Base-by-base conservation (phyloP, 2,329 filamentous ascomycete species). In the Xylaria polymorpha region DNA sequence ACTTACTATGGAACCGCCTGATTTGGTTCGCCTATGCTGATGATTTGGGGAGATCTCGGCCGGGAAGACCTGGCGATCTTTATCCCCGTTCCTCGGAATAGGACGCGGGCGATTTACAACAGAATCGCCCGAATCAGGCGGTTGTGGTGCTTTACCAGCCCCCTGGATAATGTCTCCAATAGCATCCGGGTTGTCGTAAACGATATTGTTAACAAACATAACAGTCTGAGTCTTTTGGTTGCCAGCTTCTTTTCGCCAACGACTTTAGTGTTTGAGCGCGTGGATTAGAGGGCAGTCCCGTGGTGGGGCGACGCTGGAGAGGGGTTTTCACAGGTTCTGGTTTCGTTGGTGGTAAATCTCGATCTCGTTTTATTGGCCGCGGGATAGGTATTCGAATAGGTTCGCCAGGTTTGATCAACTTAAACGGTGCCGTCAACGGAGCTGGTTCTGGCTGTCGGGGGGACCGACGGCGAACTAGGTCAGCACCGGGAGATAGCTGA, bases 91-190 rank as follows among this genome's bases (percentile, higher is more conserved):
- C 61, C 87, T 81, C 5, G 86, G 85, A 63, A 89, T 86, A 2
- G 87, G 87, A 39, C 87, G 82, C 1, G 87, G 87, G 5, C 87
- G 83, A 74, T 89, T 80, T 6, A 89, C 81, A 22, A 89, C 79
- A 0, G 85, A 86, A 2, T 77, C 73, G 32, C 72, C 74, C 4
- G 77, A 75, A 46, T 78, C 73, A 14, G 74, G 67, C 1, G 72
- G 63, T 20, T 66, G 75, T 55, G 66, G 74, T 43, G 64, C 79
- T 29, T 80, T 80, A 20, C 80, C 79, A 3, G 81, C 83, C 12
- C 78, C 82, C 37, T 83, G 80, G 43, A 88, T 82, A 67, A 88
- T 86, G 29, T 80, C 82, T 61, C 83, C 80, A 1, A 89, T 85
- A 1, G 79, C 77, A 35, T 74, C 77, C 0, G 87, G 85, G 65